Base-by-base conservation (phyloP, 768 basidiomycete species). In the Lepiota brunneoincarnata region DNA sequence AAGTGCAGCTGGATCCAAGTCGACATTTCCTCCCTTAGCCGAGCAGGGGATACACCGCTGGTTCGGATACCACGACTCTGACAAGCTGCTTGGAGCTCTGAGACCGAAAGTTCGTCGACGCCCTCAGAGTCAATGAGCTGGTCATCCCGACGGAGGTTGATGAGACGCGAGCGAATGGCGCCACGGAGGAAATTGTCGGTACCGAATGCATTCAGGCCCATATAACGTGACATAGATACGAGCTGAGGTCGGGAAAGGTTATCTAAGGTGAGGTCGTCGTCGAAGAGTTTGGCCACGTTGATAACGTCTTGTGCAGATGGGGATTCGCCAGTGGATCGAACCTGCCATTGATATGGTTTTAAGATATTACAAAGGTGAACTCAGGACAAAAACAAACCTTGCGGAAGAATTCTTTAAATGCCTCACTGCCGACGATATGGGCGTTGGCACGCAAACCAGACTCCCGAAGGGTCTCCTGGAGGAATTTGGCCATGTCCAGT, bases 371-470 rank as follows among this genome's bases (percentile, higher is more conserved):
- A 11, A 21, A 15, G 43, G 35, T 26, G 18, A 39, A 7, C 6
- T 42, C 4, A 40, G 31, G 17, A 26, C 15, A 15, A 40, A 21
- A 35, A 44, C 72, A 28, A 49, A 92, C 93, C 75, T 98, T 98
- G 66, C 93, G 84, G 87, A 99, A 99, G 75, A 99, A 99, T 70
- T 96, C 93, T 67, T 98, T 98, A 82, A 99, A 99, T 37, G 93
- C 91, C 51, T 97, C 95, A 38, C 83, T 89, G 58, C 93, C 90
- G 55, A 98, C 84, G 54, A 99, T 97, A 66, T 96, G 93, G 17
- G 88, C 85, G 56, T 91, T 92, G 7, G 92, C 92, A 68, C 91
- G 94, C 55, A 98, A 77, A 36, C 93, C 93, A 1, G 90, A 93
- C 73, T 98, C 97, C 36, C 92, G 84, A 41, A 99, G 81, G 0